Base-by-base conservation (phyloP, 495 filamentous ascomycete species). In the Penicillium macrosclerotiorum region DNA sequence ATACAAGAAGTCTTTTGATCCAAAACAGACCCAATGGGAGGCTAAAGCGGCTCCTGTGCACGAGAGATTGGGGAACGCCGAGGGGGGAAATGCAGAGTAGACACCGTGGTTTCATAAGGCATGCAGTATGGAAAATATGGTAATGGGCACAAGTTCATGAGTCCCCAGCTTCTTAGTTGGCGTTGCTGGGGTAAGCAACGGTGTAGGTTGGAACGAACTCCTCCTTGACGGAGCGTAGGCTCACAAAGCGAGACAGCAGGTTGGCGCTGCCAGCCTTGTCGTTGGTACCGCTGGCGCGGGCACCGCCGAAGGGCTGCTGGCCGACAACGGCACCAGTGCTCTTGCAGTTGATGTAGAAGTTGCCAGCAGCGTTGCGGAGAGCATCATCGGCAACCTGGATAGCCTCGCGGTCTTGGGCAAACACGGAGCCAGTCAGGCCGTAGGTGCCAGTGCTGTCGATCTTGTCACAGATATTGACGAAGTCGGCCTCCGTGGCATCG, bases 271-370 rank as follows among this genome's bases (percentile, higher is more conserved):
- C 90, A 7, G 89, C 89, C 77, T 95, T 95, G 68, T 95, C 90
- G 55, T 93, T 93, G 33, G 90, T 95, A 11, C 90, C 90, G 54
- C 86, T 91, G 8, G 87, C 88, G 49, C 90, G 77, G 30, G 85
- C 83, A 40, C 90, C 90, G 34, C 90, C 90, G 64, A 95, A 95
- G 22, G 90, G 86, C 68, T 95, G 90, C 76, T 95, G 90, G 11
- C 89, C 90, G 2, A 95, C 89, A 27, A 95, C 89, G 7, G 90
- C 90, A 37, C 89, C 90, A 3, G 90, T 95, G 64, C 83, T 86
- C 80, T 95, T 94, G 74, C 85, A 88, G 72, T 95, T 95, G 71
- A 94, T 81, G 65, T 94, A 94, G 69, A 92, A 94, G 71, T 94
- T 94, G 14, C 89, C 89, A 25, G 88, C 85, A 3, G 88, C 68